phyloP scores from a whole-genome alignment of 2,329 filamentous ascomycete species.

The Trichoderma sp. region DNA sequence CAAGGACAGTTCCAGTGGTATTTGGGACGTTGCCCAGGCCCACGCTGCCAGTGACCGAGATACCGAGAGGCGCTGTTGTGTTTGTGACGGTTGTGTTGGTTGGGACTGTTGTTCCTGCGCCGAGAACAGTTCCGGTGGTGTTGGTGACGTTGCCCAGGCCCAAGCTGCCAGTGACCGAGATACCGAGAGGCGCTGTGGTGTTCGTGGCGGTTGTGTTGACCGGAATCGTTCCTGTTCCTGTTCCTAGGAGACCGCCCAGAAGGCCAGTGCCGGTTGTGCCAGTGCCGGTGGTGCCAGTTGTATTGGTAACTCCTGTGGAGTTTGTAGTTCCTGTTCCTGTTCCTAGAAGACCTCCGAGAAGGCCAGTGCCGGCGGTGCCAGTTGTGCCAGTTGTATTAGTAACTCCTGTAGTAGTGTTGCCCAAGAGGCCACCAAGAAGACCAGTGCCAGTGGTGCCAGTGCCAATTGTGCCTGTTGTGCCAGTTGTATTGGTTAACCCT shows the following conservation, averaged over 20 bases:
- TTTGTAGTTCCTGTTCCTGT: background rate
- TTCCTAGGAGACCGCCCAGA: background rate
- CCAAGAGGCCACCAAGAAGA: background rate
- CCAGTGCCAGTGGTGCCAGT: background rate
- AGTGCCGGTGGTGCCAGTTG: background rate
- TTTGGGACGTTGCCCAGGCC: too few species aligned
- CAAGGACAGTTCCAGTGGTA: too few species aligned
- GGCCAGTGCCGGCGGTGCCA: background rate
- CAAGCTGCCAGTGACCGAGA: background rate
- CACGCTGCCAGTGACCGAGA: too few species aligned
- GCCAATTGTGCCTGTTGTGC: too few species aligned
- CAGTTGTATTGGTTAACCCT: background rate
- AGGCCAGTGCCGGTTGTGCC: too few species aligned
- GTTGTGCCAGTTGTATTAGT: background rate
- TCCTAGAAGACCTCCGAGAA: background rate
- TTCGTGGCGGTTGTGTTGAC: too few species aligned
- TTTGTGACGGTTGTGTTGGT: background rate
- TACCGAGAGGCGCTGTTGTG: background rate
- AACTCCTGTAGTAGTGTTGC: background rate
- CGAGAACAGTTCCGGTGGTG: background rate
- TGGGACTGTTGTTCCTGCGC: too few species aligned
- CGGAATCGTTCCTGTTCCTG: too few species aligned
- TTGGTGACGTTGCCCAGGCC: background rate
- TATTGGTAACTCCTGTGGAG: background rate
- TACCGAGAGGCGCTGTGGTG: too few species aligned